phyloP scores from a whole-genome alignment of 2,329 filamentous ascomycete genomes.

The Neospermospora avenae region DNA sequence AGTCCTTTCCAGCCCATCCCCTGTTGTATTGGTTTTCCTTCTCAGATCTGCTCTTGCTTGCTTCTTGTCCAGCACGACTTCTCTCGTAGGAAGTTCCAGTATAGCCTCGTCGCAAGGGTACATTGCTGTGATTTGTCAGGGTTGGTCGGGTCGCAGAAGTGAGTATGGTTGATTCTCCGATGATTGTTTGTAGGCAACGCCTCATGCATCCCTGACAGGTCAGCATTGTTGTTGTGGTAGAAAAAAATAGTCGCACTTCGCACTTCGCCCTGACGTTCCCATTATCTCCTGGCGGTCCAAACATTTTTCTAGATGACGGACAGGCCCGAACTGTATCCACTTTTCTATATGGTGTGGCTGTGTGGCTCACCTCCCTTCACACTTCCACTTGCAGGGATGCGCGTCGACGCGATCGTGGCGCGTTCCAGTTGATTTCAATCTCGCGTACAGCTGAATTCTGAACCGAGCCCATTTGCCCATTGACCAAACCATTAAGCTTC shows the following conservation, averaged over 20 bases:
- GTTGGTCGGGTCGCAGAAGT: constrained; percentile 8
- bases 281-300: neutral
- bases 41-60: neutral
- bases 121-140: neutral
- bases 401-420: constrained; percentile 14
- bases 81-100: constrained; percentile 4
- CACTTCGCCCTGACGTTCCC: neutral
- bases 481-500: neutral
- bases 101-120: constrained; percentile 13
- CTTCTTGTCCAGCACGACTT: neutral
- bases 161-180: constrained; percentile 24
- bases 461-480: neutral
- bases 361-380: no score
- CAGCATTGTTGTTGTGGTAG: constrained; percentile 24
- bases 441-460: constrained; percentile 10
- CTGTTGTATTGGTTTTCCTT: neutral
- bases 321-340: no score
- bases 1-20: neutral
- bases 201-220: constrained; percentile 31
- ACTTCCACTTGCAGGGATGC: constrained; percentile 22
- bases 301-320: constrained; percentile 1
- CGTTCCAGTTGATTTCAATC: constrained; percentile 4
- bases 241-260: neutral
- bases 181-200: constrained; percentile 28
- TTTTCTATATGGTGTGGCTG: no score